Percentiles rank a stretch among this genome's conserved stretches.
These are phyloP conservation scores for Aspergillus fumigatus DNA, from an alignment of 2,329 filamentous ascomycete genomes.

Conservation along the genomic window DNA sequence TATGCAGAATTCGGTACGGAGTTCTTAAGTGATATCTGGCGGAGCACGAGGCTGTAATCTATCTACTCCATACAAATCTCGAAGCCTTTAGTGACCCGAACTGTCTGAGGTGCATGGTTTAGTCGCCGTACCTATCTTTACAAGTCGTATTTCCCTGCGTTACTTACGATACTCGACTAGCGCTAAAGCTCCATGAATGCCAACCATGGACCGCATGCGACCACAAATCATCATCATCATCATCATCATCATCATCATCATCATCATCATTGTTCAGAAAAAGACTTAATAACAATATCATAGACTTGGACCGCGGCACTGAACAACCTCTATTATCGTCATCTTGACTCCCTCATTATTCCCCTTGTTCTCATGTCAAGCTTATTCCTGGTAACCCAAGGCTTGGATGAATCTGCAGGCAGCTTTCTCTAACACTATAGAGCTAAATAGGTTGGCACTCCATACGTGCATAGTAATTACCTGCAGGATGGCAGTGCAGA, in stretches of 20 bases:
- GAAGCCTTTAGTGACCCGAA: no score
- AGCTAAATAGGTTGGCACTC: neutral
- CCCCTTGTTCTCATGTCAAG: neutral
- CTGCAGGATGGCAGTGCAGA: neutral
- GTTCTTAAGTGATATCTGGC: no score
- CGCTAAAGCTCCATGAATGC: slow-evolving; percentile 9
- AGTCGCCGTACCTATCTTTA: no score
- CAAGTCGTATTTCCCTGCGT: neutral
- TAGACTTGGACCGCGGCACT: neutral
- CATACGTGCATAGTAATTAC: neutral
- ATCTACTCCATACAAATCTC: no score
- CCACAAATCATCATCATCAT: slow-evolving; percentile 1
- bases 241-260: no score
- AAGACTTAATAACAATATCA: neutral
- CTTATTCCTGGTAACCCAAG: neutral
- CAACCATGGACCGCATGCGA: slow-evolving; percentile 13
- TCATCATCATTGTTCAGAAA: neutral
- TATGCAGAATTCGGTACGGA: no score
- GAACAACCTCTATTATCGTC: neutral
- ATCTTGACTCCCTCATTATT: neutral
- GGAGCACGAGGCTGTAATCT: no score
- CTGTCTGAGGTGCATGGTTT: no score
- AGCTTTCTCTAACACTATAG: neutral
- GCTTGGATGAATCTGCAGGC: neutral
- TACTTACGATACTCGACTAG: neutral